Base-by-base conservation (phyloP, 2,329 filamentous ascomycete genomes). In the Botrytis cinerea region DNA sequence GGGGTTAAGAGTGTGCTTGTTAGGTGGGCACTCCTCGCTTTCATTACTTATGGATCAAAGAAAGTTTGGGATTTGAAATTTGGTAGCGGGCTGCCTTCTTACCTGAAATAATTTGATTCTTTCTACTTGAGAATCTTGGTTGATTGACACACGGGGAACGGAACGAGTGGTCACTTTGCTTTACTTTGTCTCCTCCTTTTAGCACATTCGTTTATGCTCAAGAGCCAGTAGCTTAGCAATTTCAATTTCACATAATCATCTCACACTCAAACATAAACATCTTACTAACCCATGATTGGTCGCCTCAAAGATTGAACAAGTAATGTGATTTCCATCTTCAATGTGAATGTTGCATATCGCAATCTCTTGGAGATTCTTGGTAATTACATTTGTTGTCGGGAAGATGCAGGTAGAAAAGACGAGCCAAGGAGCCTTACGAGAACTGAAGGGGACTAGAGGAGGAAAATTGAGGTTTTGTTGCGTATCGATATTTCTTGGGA, bases 1-100 rank as follows among this genome's bases (percentile, higher is more conserved):
- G 82, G 83, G 73, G 81, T 80, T 81, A 74, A 69, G 38, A 32
- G 63, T 18, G 54, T 69, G 46, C 62, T 74, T 46, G 2, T 71
- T 45, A 73, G 72, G 68, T 73, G 72, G 72, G 67, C 67, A 22
- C 22, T 66, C 45, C 66, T 73, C 22, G 72, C 72, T 64, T 32
- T 73, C 46, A 12, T 71, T 40, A 16, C 48, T 20, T 73, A 71
- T 64, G 67, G 67, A n/a, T 57, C 68, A 9, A 73, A 73, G 68
- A 66, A 38, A 20, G 4, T 40, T 57, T 73, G 67, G 72, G 68
- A 67, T 32, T 32, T 25, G 9, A 73, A 38, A 40, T 61, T 60
- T 43, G 38, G 48, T 40, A 71, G 69, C 28, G 51, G 72, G 22
- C 57, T 73, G 38, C 68, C 68, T 71, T 71, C 67, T 71, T 73